phyloP scores from a whole-genome alignment of 1,284 basidiomycete species.

The Cystobasidiaceae sp. region DNA sequence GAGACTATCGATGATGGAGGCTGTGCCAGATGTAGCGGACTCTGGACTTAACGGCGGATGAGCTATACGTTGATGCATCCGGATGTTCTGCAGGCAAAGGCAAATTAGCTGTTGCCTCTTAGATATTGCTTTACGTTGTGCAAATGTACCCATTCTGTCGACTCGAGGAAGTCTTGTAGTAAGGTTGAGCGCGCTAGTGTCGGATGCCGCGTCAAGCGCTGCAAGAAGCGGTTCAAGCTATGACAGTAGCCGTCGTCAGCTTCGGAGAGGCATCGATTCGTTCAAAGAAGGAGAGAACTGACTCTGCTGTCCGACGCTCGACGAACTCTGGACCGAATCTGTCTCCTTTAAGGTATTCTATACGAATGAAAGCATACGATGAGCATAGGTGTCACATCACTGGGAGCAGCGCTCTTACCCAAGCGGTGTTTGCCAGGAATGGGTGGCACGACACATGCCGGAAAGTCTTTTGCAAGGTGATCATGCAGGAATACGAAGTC shows the following conservation, averaged over 20 bases:
- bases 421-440: conserved; percentile 94
- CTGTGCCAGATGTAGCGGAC: conserved; percentile 50
- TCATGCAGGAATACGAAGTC: conserved; percentile 94
- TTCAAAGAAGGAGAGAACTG: conserved; percentile 48
- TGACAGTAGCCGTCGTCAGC: no score
- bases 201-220: conserved; percentile 84
- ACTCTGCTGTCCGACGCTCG: conserved; percentile 85
- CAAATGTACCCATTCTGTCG: conserved; percentile 98
- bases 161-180: conserved; percentile 86
- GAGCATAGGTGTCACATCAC: no score
- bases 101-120: no score
- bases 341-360: conserved; percentile 96
- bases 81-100: conserved; percentile 65
- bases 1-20: conserved; percentile 84
- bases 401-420: conserved; percentile 56
- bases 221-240: conserved; percentile 87
- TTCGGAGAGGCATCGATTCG: no score
- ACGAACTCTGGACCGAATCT: conserved; percentile 95
- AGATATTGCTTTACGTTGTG: no score
- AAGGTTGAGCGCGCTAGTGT: conserved; percentile 88
- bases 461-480: conserved; percentile 83
- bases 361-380: no score
- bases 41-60: conserved; percentile 73
- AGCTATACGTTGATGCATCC: conserved; percentile 87
- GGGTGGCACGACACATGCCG: conserved; percentile 91